Evolutionary conservation across 2,329 filamentous ascomycete genomes (phyloP).

Genomic region (Huntiella abstrusa): DNA sequence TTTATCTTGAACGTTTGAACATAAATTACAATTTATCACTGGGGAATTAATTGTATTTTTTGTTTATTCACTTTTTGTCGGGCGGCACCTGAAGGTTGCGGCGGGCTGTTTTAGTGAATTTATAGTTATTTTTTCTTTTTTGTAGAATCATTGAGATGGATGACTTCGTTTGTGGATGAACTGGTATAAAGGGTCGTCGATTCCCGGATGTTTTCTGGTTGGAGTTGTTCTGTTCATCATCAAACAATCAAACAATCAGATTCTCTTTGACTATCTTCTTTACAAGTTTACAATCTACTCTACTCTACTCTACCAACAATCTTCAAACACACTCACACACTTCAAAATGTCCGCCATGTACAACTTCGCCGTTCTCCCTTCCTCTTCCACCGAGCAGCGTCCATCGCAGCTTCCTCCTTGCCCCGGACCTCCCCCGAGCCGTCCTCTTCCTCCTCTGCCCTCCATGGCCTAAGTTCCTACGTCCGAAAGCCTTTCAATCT

Average conservation of each 20-base stretch:
- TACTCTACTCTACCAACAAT: slow-evolving; percentile 12
- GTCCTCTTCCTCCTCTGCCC: slow-evolving; percentile 46
- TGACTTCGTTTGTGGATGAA: neutral
- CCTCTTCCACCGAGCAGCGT: slow-evolving; percentile 27
- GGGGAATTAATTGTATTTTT: no score
- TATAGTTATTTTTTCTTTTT: no score
- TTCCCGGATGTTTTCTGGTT: no score
- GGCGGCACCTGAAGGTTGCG: no score
- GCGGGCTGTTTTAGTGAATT: no score
- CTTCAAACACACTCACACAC: slow-evolving; percentile 1
- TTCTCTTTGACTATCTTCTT: slow-evolving; percentile 5
- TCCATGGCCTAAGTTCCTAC: slow-evolving; percentile 30
- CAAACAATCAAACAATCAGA: neutral
- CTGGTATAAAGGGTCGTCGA: no score
- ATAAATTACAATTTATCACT: no score
- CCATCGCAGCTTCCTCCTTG: slow-evolving; percentile 48
- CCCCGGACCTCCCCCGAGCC: slow-evolving; percentile 45
- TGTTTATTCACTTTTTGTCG: no score
- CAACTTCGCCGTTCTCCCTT: slow-evolving; percentile 9
- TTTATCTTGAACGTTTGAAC: no score
- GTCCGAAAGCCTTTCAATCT: no score
- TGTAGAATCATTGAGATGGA: no score
- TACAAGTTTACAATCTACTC: slow-evolving; percentile 13
- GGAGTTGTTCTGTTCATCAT: no score
- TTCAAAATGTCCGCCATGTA: neutral